phyloP scores from a whole-genome alignment of 768 basidiomycete genomes.

The Panellus pusillus region DNA sequence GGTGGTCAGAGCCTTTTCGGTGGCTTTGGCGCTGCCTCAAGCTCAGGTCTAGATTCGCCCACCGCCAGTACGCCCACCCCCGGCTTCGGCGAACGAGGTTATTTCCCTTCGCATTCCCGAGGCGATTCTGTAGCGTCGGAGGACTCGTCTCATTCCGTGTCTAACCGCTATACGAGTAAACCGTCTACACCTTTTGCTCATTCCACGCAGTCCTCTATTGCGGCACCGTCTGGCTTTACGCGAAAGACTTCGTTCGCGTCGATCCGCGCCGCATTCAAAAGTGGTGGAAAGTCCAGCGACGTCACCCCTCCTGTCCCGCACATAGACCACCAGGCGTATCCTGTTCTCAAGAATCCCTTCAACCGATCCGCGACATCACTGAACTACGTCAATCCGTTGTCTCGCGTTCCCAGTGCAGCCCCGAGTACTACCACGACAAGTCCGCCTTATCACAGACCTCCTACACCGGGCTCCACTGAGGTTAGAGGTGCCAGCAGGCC shows the following conservation, averaged over 20 bases:
- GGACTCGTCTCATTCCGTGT: slow-evolving; percentile 66
- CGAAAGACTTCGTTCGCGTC: slow-evolving; percentile 88
- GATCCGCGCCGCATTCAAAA: slow-evolving; percentile 85
- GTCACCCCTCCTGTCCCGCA: slow-evolving; percentile 70
- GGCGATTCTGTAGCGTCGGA: slow-evolving; percentile 80
- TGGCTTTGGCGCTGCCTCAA: slow-evolving; percentile 27
- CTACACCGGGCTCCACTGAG: slow-evolving; percentile 58
- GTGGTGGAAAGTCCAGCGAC: slow-evolving; percentile 52
- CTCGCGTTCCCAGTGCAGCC: slow-evolving; percentile 33
- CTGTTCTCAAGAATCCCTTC: slow-evolving; percentile 78
- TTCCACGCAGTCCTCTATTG: slow-evolving; percentile 70
- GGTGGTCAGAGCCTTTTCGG: slow-evolving; percentile 37
- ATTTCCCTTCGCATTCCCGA: slow-evolving; percentile 66
- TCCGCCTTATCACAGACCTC: slow-evolving; percentile 57
- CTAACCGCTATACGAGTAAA: slow-evolving; percentile 49
- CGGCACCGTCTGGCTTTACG: slow-evolving; percentile 60
- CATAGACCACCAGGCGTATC: slow-evolving; percentile 67
- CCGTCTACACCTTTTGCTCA: slow-evolving; percentile 62
- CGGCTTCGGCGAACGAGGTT: slow-evolving; percentile 48
- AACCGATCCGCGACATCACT: slow-evolving; percentile 80
- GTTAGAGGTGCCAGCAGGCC: slow-evolving; percentile 31
- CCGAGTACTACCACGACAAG: slow-evolving; percentile 43
- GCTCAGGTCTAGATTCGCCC: slow-evolving; percentile 67
- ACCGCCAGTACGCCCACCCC: slow-evolving; percentile 54
- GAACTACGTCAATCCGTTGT: slow-evolving; percentile 43